phyloP scores from a whole-genome alignment of 768 basidiomycete species.

The Termitomyces sp. region DNA sequence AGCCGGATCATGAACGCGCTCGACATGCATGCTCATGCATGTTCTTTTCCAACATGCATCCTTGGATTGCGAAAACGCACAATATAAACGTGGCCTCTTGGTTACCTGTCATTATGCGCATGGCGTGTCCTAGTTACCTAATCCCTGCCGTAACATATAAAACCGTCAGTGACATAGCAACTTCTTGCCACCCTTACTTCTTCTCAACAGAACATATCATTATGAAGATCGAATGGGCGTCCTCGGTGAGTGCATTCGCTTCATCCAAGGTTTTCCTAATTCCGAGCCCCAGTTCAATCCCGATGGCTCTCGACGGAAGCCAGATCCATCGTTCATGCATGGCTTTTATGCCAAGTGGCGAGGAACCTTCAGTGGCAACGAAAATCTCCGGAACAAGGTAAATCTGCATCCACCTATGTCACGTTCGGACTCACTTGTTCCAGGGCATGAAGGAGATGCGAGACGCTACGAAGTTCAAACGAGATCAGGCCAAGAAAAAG shows the following conservation, averaged over 20 bases:
- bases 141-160: slow-evolving; percentile 15
- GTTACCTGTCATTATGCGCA: slow-evolving; percentile 10
- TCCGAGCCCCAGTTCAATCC: slow-evolving; percentile 34
- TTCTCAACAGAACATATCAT: slow-evolving; percentile 11
- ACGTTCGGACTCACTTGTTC: slow-evolving; percentile 10
- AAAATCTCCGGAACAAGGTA: slow-evolving; percentile 52
- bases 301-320: slow-evolving; percentile 45
- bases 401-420: slow-evolving; percentile 8
- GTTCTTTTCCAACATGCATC: not conserved
- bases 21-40: not conserved
- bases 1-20: not conserved
- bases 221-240: slow-evolving; percentile 58
- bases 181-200: too few species aligned
- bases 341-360: slow-evolving; percentile 82
- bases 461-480: slow-evolving; percentile 36
- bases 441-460: slow-evolving; percentile 73
- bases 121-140: slow-evolving; percentile 19
- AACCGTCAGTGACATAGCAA: not conserved
- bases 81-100: not conserved
- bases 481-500: slow-evolving; percentile 8
- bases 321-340: slow-evolving; percentile 59
- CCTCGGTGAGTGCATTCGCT: slow-evolving; percentile 37
- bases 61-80: not conserved
- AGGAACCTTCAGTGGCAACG: slow-evolving; percentile 66
- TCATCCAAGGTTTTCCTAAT: not conserved